A percentile compares a stretch with the other conserved stretches of the same genome.
These are phyloP conservation scores for Talaromyces piceae DNA, from an alignment of 2,329 filamentous ascomycete genomes.

Conservation along the genomic window DNA sequence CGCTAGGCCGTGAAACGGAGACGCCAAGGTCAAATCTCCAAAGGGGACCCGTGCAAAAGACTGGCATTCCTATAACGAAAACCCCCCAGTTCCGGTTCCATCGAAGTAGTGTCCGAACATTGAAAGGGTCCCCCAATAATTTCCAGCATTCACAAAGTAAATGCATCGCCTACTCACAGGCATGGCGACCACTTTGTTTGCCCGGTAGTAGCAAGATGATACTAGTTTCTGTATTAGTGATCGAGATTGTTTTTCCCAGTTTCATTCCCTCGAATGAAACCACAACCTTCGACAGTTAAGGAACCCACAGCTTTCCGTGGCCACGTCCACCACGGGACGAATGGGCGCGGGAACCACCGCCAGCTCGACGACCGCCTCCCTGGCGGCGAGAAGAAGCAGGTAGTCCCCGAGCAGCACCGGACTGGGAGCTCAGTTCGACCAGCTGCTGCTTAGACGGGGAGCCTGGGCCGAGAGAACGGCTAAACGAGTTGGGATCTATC, in stretches of 20 bases:
- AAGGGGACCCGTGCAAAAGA: neutral
- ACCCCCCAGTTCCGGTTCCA: neutral
- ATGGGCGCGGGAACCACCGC: slow-evolving; percentile 23
- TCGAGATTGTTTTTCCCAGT: neutral
- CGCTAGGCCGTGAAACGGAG: neutral
- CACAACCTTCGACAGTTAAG: slow-evolving; percentile 23
- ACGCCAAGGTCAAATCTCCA: neutral
- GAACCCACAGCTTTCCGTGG: slow-evolving; percentile 39
- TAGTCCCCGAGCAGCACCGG: slow-evolving; percentile 27
- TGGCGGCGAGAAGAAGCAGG: slow-evolving; percentile 27
- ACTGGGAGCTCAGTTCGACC: slow-evolving; percentile 26
- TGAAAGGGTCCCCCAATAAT: neutral
- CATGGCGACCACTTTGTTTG: neutral
- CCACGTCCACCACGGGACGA: slow-evolving; percentile 29
- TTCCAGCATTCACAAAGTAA: neutral
- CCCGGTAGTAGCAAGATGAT: neutral
- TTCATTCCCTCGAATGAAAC: neutral
- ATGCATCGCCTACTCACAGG: neutral
- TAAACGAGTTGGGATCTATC: slow-evolving; percentile 44
- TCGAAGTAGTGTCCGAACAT: neutral
- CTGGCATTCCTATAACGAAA: neutral
- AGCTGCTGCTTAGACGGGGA: slow-evolving; percentile 20
- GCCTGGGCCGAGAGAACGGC: slow-evolving; percentile 29
- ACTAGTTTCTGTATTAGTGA: neutral
- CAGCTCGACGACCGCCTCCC: slow-evolving; percentile 25